phyloP scores from a whole-genome alignment of 768 basidiomycete genomes.

The Russula brevipes region DNA sequence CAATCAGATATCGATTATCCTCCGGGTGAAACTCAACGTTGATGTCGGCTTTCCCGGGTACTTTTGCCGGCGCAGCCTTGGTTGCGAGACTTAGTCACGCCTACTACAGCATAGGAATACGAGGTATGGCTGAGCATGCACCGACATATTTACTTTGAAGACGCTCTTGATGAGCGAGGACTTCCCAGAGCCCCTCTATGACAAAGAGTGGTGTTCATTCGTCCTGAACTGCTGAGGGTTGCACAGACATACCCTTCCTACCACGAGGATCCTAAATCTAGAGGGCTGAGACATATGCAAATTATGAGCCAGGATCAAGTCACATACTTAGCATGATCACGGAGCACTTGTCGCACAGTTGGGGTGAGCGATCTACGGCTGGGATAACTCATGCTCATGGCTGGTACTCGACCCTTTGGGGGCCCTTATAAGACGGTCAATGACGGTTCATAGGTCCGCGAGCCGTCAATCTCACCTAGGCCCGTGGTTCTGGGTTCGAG shows the following conservation, averaged over 20 bases:
- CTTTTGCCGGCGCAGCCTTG: neutral
- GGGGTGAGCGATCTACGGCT: neutral
- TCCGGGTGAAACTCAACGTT: neutral
- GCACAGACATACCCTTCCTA: neutral
- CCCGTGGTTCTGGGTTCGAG: neutral
- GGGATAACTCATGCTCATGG: neutral
- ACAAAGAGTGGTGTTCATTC: neutral
- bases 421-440: neutral
- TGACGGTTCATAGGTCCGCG: neutral
- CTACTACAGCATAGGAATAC: neutral
- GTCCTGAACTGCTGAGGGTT: too few species aligned
- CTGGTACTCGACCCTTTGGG: neutral
- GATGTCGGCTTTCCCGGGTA: neutral
- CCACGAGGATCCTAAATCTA: constrained; percentile 9
- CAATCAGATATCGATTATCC: constrained; percentile 3
- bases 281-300: neutral
- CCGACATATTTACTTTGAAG: constrained; percentile 4
- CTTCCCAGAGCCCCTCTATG: constrained; percentile 10
- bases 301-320: too few species aligned
- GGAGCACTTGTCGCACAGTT: neutral
- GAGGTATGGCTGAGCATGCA: neutral
- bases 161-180: constrained; percentile 5
- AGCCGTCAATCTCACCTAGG: neutral
- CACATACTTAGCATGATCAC: neutral
- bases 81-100: neutral